Evolutionary conservation across 768 basidiomycete species (phyloP).

Genomic region (Cystofilobasidium macerans): DNA sequence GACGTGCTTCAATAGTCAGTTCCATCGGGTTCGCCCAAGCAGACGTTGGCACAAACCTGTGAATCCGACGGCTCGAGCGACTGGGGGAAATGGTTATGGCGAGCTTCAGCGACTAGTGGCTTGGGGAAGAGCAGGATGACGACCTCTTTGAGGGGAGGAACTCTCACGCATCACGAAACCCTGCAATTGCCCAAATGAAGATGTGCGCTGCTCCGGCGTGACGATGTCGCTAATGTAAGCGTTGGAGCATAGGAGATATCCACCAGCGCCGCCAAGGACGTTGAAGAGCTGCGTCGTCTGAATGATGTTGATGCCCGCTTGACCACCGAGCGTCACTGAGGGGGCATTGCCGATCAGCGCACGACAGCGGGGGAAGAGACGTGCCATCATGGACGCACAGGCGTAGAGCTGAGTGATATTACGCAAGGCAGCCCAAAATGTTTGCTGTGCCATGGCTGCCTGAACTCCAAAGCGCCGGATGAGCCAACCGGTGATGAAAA

Average conservation of each 20-base stretch:
- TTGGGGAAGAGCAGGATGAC: not conserved
- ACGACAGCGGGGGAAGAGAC: not conserved
- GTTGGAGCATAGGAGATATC: slow-evolving; percentile 36
- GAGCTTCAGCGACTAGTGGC: not conserved
- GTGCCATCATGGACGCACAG: not conserved
- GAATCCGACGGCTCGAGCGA: slow-evolving; percentile 31
- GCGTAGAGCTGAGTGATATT: slow-evolving; percentile 34
- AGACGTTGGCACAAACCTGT: slow-evolving; percentile 1
- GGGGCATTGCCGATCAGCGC: not conserved
- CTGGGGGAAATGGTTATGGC: not conserved
- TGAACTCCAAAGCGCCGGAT: slow-evolving; percentile 32
- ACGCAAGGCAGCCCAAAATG: slow-evolving; percentile 32
- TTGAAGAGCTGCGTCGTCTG: slow-evolving; percentile 36
- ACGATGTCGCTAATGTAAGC: slow-evolving; percentile 32
- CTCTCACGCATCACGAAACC: slow-evolving; percentile 21
- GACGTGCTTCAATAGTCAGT: slow-evolving; percentile 13
- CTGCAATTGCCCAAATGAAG: slow-evolving; percentile 33
- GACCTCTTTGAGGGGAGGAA: not conserved
- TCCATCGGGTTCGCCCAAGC: no score
- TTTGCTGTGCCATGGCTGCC: slow-evolving; percentile 34
- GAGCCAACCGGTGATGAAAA: slow-evolving; percentile 29
- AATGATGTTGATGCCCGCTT: slow-evolving; percentile 30
- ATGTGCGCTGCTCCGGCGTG: slow-evolving; percentile 32
- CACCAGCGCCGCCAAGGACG: slow-evolving; percentile 35
- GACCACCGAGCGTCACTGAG: slow-evolving; percentile 28